Conservation (phyloP, 2,329 filamentous ascomycete species). For the Rosellinia necatrix region DNA sequence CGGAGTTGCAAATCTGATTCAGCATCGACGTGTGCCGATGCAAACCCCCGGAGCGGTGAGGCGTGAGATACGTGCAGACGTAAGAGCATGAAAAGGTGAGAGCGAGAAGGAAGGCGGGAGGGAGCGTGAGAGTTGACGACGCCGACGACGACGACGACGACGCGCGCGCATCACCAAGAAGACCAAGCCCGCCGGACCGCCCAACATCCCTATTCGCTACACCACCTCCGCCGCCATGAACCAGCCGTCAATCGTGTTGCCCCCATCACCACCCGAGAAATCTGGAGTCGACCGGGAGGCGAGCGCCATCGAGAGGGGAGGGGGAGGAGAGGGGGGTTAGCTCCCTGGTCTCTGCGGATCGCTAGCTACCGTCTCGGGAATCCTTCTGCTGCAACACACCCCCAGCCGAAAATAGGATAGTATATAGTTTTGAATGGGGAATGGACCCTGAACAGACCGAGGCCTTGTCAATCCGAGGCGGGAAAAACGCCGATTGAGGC, state of each 20-base stretch:
- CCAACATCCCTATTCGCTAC: too few relatives aligned
- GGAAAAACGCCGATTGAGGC: conserved; percentile 4
- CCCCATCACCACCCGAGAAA: too few relatives aligned
- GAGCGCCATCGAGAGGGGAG: too few relatives aligned
- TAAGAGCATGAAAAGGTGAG: neutral
- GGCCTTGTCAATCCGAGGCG: conserved; percentile 4
- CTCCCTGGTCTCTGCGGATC: conserved; percentile 11
- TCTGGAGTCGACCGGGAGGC: too few relatives aligned
- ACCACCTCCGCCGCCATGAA: too few relatives aligned
- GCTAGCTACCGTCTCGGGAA: conserved; percentile 25
- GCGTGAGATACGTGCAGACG: neutral
- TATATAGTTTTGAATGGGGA: neutral
- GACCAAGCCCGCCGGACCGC: too few relatives aligned
- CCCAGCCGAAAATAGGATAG: conserved; percentile 10
- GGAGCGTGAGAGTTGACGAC: neutral
- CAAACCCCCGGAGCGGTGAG: conserved; percentile 16
- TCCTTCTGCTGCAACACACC: conserved; percentile 21
- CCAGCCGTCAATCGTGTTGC: too few relatives aligned
- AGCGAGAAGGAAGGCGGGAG: neutral
- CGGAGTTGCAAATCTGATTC: conserved; percentile 21
- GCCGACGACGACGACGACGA: too few relatives aligned
- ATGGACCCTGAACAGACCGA: conserved; percentile 20
- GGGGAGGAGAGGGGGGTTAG: neutral
- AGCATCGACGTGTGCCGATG: conserved; percentile 7
- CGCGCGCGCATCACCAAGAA: conserved; percentile 15